Conservation (phyloP, 306 rosid genomes). For the Fragaria iinumae region DNA sequence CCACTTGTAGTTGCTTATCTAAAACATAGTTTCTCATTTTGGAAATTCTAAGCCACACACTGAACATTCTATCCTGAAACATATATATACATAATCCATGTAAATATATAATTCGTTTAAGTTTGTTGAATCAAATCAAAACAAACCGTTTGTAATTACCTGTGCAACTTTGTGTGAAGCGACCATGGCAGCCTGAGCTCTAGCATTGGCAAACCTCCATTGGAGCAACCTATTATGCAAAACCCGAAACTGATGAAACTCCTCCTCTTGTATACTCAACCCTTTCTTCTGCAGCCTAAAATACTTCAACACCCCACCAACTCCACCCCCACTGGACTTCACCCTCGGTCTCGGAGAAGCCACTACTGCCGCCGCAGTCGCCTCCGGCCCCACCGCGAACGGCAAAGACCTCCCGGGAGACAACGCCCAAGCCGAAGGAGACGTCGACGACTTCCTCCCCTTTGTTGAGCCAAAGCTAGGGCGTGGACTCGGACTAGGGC, state of each 20-base stretch:
- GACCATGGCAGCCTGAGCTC: slow-evolving; percentile 38
- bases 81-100: not conserved
- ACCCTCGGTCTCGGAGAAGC: not conserved
- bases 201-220: slow-evolving; percentile 70
- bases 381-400: slow-evolving; percentile 11
- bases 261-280: slow-evolving; percentile 42
- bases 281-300: slow-evolving; percentile 57
- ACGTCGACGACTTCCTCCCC: slow-evolving; percentile 14
- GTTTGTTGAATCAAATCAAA: not conserved
- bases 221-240: slow-evolving; percentile 60
- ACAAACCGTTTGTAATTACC: slow-evolving; percentile 27
- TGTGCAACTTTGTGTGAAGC: slow-evolving; percentile 31
- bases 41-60: slow-evolving; percentile 46
- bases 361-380: not conserved
- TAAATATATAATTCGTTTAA: not conserved
- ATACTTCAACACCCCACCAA: slow-evolving; percentile 57
- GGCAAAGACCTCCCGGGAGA: slow-evolving; percentile 59
- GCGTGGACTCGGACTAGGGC: slow-evolving; percentile 11
- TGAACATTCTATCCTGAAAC: slow-evolving; percentile 53
- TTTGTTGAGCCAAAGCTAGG: slow-evolving; percentile 25
- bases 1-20: slow-evolving; percentile 45
- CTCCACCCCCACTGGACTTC: slow-evolving; percentile 19
- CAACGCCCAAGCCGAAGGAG: slow-evolving; percentile 80
- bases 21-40: slow-evolving; percentile 42
- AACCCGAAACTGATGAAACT: slow-evolving; percentile 50